Base-by-base conservation (phyloP, 2,329 filamentous ascomycete genomes). In the Epichloe sp. region DNA sequence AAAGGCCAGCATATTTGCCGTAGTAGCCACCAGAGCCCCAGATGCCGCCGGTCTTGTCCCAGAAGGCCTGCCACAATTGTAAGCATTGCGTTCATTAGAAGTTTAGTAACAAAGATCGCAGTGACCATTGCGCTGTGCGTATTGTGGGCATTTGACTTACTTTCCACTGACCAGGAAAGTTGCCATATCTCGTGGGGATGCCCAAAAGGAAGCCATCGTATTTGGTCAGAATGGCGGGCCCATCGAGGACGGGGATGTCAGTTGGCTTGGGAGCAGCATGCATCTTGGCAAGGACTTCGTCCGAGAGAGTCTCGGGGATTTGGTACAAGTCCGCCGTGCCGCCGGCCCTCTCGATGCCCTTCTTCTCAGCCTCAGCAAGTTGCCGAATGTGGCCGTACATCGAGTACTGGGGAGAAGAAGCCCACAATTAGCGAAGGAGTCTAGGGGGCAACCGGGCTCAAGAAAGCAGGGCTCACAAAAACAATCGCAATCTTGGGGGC, bases 161-260 rank as follows among this genome's bases (percentile, higher is more conserved):
- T 77, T 93, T 96, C 86, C 86, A 96, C 74, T 98, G 93, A 17
- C 85, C 87, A 47, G 91, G 90, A 78, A 95, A 95, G 81, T 94
- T 97, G 62, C 93, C 93, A 74, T 88, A 98, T 59, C 93, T 82
- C 48, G 93, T 98, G 54, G 93, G 93, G 68, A 97, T 93, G 59
- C 93, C 93, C 62, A 97, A 79, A 57, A 98, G 83, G 75, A 96
- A 83, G 59, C 75, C 93, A 64, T 97, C 90, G 73, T 94, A 97
- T 49, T 74, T 57, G 63, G 83, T 79, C 43, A 96, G 82, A 35
- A 68, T 73, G 12, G 63, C 49, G 5, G 80, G 75, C 63, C 78
- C 71, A 17, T 77, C 66, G 47, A 83, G 75, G 59, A 88, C 68
- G 52, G 82, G 78, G 66, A 93, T 73, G 64, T 79, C 75, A 57